Evolutionary conservation across 2,329 filamentous ascomycete species (phyloP).

Genomic region (Zalaria obscura): DNA sequence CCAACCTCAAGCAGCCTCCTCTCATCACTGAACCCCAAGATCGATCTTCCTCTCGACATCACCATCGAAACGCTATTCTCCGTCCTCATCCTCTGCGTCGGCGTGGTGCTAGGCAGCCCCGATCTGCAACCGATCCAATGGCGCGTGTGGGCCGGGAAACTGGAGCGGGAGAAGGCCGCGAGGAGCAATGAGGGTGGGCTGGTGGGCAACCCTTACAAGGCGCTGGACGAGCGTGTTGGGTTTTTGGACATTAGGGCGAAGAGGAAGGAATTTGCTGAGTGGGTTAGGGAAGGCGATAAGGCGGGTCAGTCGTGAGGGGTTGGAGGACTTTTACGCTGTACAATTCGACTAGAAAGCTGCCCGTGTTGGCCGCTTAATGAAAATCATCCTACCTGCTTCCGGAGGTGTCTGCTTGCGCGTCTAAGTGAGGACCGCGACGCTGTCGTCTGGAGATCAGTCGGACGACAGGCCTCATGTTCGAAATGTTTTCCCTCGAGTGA

Average conservation of each 20-base stretch:
- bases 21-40: slow-evolving; percentile 18
- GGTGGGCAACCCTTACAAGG: slow-evolving; percentile 66
- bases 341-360: too few species aligned
- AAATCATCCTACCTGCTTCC: too few species aligned
- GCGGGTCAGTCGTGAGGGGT: too few species aligned
- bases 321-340: too few species aligned
- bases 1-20: slow-evolving; percentile 19
- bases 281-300: slow-evolving; percentile 37
- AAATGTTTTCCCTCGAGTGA: too few species aligned
- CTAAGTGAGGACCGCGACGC: too few species aligned
- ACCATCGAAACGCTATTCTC: slow-evolving; percentile 72
- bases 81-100: slow-evolving; percentile 65
- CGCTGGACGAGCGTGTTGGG: slow-evolving; percentile 64
- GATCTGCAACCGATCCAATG: slow-evolving; percentile 74
- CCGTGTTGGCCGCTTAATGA: too few species aligned
- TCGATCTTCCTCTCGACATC: slow-evolving; percentile 65
- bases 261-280: slow-evolving; percentile 64
- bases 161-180: slow-evolving; percentile 53
- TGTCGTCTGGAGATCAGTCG: too few species aligned
- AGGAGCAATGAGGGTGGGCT: slow-evolving; percentile 48
- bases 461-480: too few species aligned
- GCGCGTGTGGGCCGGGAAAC: slow-evolving; percentile 67
- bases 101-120: slow-evolving; percentile 65
- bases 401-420: too few species aligned
- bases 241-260: slow-evolving; percentile 76